Evolutionary conservation across 2,329 filamentous ascomycete species (phyloP).

Genomic region (Pseudogymnoascus sp.): DNA sequence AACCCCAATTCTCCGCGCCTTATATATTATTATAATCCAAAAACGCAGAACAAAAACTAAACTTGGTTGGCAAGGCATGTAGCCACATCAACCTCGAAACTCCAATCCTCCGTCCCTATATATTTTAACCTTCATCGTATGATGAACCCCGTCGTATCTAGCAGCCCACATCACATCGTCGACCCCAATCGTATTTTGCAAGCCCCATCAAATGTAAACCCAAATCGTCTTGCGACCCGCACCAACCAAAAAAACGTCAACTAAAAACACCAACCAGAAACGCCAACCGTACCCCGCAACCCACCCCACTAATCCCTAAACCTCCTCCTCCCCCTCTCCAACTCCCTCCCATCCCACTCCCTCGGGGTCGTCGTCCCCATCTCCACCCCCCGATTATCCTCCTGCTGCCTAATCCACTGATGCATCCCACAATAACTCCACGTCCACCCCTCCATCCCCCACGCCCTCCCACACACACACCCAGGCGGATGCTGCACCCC

Average conservation of each 20-base stretch:
- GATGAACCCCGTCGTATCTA: too few relatives aligned
- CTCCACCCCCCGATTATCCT: neutral
- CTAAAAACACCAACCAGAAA: too few relatives aligned
- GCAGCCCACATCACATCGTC: too few relatives aligned
- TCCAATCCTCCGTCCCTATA: neutral
- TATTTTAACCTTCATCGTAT: too few relatives aligned
- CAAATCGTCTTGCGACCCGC: neutral
- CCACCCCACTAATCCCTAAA: neutral
- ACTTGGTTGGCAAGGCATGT: neutral
- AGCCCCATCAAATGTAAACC: neutral
- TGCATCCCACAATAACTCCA: neutral
- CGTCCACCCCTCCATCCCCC: neutral
- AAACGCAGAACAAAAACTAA: neutral
- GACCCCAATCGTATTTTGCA: neutral
- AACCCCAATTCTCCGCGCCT: neutral
- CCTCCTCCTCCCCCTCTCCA: neutral
- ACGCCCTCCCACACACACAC: neutral
- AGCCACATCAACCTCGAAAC: neutral
- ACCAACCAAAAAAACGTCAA: too few relatives aligned
- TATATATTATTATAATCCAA: neutral
- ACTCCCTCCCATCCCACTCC: neutral
- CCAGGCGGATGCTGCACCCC: neutral
- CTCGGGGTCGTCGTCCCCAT: too few relatives aligned
- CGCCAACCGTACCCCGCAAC: neutral
- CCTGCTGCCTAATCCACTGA: neutral